Base-by-base conservation (phyloP, 1,284 basidiomycete genomes). In the Cryptococcus sp. region DNA sequence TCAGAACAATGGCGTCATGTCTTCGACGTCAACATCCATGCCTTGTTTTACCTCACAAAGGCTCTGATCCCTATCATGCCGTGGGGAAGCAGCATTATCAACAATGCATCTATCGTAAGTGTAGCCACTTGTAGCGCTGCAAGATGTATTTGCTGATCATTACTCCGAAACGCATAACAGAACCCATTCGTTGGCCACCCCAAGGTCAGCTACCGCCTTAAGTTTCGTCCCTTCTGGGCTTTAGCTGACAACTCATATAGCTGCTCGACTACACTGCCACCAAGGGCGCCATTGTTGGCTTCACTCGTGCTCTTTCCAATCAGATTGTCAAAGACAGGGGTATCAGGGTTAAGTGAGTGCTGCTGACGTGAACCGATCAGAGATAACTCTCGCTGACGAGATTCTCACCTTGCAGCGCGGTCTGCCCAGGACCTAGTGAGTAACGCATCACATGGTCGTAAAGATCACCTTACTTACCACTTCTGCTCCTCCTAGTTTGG, bases 241-340 rank as follows among this genome's bases (percentile, higher is more conserved):
- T 26, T 13, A 40, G 20, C 19, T 46, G 19, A 17, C 17, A 47
- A 1, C 19, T 10, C 16, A 1, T 37, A 20, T 22, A 83, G 63
- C 76, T 85, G 25, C 68, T 85, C 45, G 84, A 85, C 69, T 85
- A 84, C 68, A 83, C 83, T 17, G 73, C 82, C 1, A 84, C 83
- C 19, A 85, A 84, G 68, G 83, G 83, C n/a, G 81, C 83, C 7
- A 82, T 83, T 46, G 75, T 83, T 46, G 81, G 63, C 5, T 83
- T 84, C 64, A 74, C 75, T 5, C 59, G 79, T 40, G 82, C 80
- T 0, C 71, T 85, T 46, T 81, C 79, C 56, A 84, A 84, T 67
- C 83, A 85, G 67, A 79, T 84, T 47, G 80, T 84, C 34, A 80
- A 81, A 54, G 80, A 82, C 54, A 81, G 79, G 62, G 80, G 80